Conservation (phyloP, 805 yeast genomes). For the Maudiozyma pseudohumilis region DNA sequence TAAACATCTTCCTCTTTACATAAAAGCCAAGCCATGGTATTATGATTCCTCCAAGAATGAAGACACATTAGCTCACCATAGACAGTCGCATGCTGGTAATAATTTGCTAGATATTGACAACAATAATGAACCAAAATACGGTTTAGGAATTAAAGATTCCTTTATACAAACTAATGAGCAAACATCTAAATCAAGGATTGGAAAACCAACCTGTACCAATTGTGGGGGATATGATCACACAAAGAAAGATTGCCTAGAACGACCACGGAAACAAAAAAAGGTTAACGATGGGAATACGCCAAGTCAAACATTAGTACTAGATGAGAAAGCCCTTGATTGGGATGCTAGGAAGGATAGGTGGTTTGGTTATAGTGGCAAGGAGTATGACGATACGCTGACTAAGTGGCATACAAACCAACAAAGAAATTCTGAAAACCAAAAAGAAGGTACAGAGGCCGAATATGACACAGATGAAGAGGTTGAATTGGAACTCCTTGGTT, state of each 20-base stretch:
- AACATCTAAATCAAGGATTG: neutral
- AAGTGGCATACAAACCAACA: constrained; percentile 32
- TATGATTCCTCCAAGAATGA: constrained; percentile 22
- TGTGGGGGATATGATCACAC: constrained; percentile 48
- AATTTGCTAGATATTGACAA: constrained; percentile 33
- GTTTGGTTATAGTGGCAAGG: constrained; percentile 65
- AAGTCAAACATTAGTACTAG: constrained; percentile 18
- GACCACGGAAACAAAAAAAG: constrained; percentile 32
- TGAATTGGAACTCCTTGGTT: constrained; percentile 35
- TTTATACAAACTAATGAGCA: constrained; percentile 14
- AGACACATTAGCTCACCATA: constrained; percentile 52
- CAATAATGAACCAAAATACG: constrained; percentile 43
- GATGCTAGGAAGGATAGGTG: constrained; percentile 72
- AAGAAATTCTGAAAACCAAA: constrained; percentile 9
- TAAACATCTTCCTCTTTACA: constrained; percentile 25
- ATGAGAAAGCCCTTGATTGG: constrained; percentile 32
- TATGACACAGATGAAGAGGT: constrained; percentile 37
- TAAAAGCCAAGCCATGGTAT: constrained; percentile 28
- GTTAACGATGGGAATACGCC: constrained; percentile 20
- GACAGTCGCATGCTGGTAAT: constrained; percentile 28
- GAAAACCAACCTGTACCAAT: constrained; percentile 35
- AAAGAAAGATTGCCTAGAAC: constrained; percentile 47
- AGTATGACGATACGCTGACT: constrained; percentile 43
- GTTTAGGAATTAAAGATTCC: constrained; percentile 47
- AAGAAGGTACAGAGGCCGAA: constrained; percentile 9